phyloP scores from a whole-genome alignment of 257 asterid species.

The Solanum commersonii region DNA sequence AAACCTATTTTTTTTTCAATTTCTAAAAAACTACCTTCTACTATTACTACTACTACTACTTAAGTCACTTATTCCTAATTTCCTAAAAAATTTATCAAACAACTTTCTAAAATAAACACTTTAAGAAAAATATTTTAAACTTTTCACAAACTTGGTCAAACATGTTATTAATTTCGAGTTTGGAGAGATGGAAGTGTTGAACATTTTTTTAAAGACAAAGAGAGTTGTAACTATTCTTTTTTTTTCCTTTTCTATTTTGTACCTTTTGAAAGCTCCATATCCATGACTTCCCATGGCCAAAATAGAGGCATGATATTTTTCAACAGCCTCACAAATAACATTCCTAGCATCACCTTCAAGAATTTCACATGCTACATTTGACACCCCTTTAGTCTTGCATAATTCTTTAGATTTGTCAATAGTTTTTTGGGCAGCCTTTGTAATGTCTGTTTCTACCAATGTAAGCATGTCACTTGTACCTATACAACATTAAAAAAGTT shows the following conservation, averaged over 20 bases:
- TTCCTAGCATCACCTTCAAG: constrained; percentile 48
- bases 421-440: background rate
- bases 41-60: background rate
- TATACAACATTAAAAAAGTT: background rate
- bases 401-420: background rate
- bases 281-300: constrained; percentile 66
- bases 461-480: background rate
- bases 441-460: background rate
- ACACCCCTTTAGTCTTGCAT: background rate
- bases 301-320: constrained; percentile 45
- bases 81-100: background rate
- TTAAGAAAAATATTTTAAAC: background rate
- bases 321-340: constrained; percentile 47
- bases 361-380: background rate
- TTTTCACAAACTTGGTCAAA: background rate
- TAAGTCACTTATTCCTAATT: background rate
- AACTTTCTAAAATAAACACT: background rate
- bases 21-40: background rate
- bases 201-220: background rate
- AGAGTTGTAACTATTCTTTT: background rate
- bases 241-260: background rate
- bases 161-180: background rate
- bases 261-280: constrained; percentile 72
- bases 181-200: background rate
- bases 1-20: background rate